Evolutionary conservation across 805 yeast species (phyloP).

Genomic region (Ogataea glucozyma): DNA sequence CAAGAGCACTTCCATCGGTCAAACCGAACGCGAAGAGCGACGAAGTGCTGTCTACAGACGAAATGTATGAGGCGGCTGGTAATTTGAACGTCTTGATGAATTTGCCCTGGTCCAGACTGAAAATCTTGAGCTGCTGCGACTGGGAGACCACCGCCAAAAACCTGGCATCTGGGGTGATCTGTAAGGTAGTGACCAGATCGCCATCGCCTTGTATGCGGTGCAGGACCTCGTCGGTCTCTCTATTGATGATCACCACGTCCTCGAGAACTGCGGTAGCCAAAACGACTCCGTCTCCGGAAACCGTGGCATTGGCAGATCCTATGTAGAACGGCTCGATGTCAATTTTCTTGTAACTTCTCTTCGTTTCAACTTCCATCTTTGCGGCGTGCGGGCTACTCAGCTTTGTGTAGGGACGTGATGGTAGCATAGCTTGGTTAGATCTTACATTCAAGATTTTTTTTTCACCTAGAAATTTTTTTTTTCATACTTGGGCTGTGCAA

Average conservation of each 20-base stretch:
- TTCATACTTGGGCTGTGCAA: slow-evolving; percentile 1
- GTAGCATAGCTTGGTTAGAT: too few species aligned
- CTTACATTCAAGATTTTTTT: too few species aligned
- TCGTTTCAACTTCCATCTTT: slow-evolving; percentile 21
- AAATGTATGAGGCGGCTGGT: slow-evolving; percentile 79
- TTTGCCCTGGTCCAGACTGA: slow-evolving; percentile 43
- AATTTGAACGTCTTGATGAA: slow-evolving; percentile 56
- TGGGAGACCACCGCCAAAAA: slow-evolving; percentile 75
- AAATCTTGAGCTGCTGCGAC: slow-evolving; percentile 77
- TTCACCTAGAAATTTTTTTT: slow-evolving; percentile 6
- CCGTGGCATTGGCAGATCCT: slow-evolving; percentile 76
- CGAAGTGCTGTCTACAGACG: slow-evolving; percentile 76
- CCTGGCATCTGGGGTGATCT: slow-evolving; percentile 73
- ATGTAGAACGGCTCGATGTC: slow-evolving; percentile 81
- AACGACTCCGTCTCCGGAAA: slow-evolving; percentile 59
- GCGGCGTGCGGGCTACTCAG: too few species aligned
- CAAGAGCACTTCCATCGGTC: slow-evolving; percentile 88
- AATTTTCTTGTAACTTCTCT: slow-evolving; percentile 37
- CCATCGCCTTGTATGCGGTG: slow-evolving; percentile 82
- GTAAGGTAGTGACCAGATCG: slow-evolving; percentile 71
- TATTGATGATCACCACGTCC: slow-evolving; percentile 69
- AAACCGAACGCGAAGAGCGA: slow-evolving; percentile 91
- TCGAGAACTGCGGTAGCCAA: slow-evolving; percentile 82
- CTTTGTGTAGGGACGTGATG: too few species aligned
- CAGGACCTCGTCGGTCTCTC: slow-evolving; percentile 55